Evolutionary conservation across 768 basidiomycete species (phyloP).

Genomic region (Infundibulicybe gibba): DNA sequence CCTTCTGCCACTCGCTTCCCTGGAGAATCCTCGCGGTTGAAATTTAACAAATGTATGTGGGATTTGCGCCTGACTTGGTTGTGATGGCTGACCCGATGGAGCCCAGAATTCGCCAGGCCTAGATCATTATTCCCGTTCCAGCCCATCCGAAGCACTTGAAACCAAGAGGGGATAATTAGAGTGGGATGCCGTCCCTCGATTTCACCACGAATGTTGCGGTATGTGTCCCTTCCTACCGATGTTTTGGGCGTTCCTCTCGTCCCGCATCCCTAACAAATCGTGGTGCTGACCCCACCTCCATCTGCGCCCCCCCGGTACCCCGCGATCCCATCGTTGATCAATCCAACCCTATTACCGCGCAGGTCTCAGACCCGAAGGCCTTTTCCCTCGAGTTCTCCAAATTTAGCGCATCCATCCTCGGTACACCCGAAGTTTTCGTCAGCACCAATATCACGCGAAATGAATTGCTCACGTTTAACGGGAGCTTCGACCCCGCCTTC

Average conservation of each 20-base stretch:
- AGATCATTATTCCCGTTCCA: not conserved
- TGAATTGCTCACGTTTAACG: conserved; percentile 56
- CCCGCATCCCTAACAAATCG: not conserved
- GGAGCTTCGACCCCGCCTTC: conserved; percentile 66
- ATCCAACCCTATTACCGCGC: conserved; percentile 4
- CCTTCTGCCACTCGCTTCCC: no score
- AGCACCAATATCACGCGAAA: conserved; percentile 53
- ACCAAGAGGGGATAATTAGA: conserved; percentile 4
- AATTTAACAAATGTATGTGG: no score
- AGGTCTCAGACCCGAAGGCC: conserved; percentile 34
- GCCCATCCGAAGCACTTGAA: not conserved
- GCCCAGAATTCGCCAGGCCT: no score
- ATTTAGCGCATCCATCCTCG: conserved; percentile 49
- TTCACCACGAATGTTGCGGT: conserved; percentile 43
- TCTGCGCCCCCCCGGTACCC: not conserved
- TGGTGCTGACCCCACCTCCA: not conserved
- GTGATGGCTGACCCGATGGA: no score
- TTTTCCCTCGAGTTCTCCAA: conserved; percentile 56
- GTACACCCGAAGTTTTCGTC: conserved; percentile 54
- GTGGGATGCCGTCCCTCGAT: conserved; percentile 37
- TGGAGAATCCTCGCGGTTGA: no score
- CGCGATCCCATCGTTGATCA: not conserved
- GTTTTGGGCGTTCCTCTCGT: no score
- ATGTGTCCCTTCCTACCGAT: not conserved
- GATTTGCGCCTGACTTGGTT: no score